Conservation (phyloP, 768 basidiomycete genomes). For the Lactarius vividus region DNA sequence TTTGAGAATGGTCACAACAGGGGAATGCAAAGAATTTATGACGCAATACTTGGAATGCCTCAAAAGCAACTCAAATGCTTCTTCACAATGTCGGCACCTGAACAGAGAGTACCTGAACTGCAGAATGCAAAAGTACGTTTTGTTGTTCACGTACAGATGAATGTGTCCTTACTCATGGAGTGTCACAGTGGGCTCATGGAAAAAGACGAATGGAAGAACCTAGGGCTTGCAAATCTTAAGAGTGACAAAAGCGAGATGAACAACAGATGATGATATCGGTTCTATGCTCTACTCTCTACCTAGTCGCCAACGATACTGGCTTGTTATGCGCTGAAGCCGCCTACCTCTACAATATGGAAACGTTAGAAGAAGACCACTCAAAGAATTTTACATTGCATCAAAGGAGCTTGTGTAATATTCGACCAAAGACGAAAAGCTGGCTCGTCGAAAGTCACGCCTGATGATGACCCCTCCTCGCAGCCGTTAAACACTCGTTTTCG, state of each 20-base stretch:
- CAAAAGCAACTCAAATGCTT: constrained; percentile 64
- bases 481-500: constrained; percentile 75
- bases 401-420: neutral
- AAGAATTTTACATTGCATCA: neutral
- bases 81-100: constrained; percentile 68
- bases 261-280: neutral
- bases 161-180: neutral
- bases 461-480: constrained; percentile 63
- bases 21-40: constrained; percentile 89
- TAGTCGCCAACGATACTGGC: neutral
- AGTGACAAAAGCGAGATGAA: constrained; percentile 7
- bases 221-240: constrained; percentile 52
- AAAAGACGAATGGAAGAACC: constrained; percentile 80
- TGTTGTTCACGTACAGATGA: constrained; percentile 1
- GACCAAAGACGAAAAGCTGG: neutral
- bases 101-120: constrained; percentile 84
- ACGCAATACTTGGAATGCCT: constrained; percentile 76
- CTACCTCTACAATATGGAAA: neutral
- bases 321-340: neutral
- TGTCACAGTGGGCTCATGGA: constrained; percentile 90
- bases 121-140: constrained; percentile 78
- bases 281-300: neutral
- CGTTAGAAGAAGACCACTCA: neutral
- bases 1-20: constrained; percentile 39
- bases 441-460: constrained; percentile 1